Base-by-base conservation (phyloP, 257 asterid genomes). In the Oldenlandia corymbosa region DNA sequence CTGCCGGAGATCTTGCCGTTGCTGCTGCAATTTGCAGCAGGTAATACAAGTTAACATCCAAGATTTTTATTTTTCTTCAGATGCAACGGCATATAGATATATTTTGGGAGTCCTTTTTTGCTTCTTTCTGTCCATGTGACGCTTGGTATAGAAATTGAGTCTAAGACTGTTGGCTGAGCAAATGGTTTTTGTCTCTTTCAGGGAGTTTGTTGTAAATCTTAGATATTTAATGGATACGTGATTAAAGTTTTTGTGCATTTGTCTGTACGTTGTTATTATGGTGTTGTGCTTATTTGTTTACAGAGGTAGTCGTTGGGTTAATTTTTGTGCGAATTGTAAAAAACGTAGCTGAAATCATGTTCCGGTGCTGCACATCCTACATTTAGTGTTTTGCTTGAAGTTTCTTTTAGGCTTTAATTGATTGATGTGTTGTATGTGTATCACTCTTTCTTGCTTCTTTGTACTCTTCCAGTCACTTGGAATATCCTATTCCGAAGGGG, bases 21-120 rank as follows among this genome's bases (percentile, higher is more conserved):
- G 99, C 95, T 61, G 97, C 99, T 24, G 96, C 98, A 72, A 85
- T 92, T 68, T 92, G 98, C 78, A 92, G 98, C 96, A 88, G 95
- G 98, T 76, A 80, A 73, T 52, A 5, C 53, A 42, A 28, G 48
- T 32, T 50, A 18, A 31, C 3, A 9, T 27, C 14, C 37, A 20
- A 17, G 42, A 30, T 68, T 27, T 18, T 11, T n/a, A 24, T 57
- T 28, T 20, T 11, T n/a, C 49, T 36, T 61, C 17, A 18, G 51
- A 18, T 41, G 24, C 26, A 42, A 28, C 27, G 17, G 16, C 51
- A 7, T 27, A 3, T n/a, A n/a, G n/a, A n/a, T 48, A 7, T 34
- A 2, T 63, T 47, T 32, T 0, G 10, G 5, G 16, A 17, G 20
- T 1, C 32, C 28, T 27, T n/a, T 32, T 9, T 47, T n/a, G 27